Evolutionary conservation across 768 basidiomycete genomes (phyloP), one percentile per base, ranked within the genome.

Genomic region (Pisolithus sp.): DNA sequence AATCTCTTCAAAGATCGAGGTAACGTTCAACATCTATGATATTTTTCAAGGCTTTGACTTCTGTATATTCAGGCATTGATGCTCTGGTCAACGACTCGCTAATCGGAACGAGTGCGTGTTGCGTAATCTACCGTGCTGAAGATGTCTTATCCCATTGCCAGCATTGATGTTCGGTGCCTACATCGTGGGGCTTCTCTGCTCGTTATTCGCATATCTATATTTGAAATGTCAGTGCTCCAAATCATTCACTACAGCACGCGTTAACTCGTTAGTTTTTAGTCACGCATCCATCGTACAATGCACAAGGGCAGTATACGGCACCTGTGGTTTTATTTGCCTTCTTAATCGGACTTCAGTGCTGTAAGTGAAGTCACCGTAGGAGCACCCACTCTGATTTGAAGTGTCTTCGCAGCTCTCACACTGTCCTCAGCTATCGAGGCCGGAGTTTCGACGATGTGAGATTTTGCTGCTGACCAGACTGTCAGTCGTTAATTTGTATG

Each of bases 391-490:
- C 31, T 21, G 13, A 48, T 34, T 51, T 56, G 52, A 50, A 28
- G 55, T 39, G 23, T 40, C 47, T 53, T 20, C 20, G 31, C 54
- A 87, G 85, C 80, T 15, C 66, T 86, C 54, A 87, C 86, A 6
- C 69, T 88, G 54, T 79, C 81, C 2, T 83, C 84, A 12, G 81
- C 85, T 4, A 82, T 90, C 57, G 89, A 92, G 62, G 89, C 88
- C 13, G 91, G 89, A 46, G 89, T 93, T 1, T 91, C 89, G 2
- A 92, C 89, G 2, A 90, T 92, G 82, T 89, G 65, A 56, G 78
- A 62, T 24, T 26, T 15, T 39, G 34, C 6, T 34, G 15, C 30
- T 18, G 15, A 8, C 23, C 24, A 4, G 7, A 47, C 13, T 45
- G 5, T 39, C 30, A 43, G 34, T 21, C 42, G 48, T 8, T 39